Evolutionary conservation across 176 grass and related monocot genomes (phyloP).

Genomic region (Echinochloa phyllopogon): DNA sequence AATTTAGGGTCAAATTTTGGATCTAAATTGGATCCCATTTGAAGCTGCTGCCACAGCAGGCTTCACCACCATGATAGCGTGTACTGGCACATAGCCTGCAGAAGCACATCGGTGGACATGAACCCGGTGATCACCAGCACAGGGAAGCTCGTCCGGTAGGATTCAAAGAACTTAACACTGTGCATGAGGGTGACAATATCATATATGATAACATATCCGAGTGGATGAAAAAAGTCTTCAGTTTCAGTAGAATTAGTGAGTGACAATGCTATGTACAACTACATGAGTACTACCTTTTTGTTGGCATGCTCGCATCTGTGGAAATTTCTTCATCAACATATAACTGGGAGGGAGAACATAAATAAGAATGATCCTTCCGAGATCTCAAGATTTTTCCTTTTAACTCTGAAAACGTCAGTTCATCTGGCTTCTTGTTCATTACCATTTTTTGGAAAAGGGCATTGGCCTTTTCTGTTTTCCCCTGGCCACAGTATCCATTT

Average conservation of each 20-base stretch:
- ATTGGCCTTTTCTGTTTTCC: conserved; percentile 63
- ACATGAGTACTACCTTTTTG: conserved; percentile 6
- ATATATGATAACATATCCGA: not conserved
- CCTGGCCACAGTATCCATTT: conserved; percentile 68
- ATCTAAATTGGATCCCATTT: no score
- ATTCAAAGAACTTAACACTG: not conserved
- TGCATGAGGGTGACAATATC: not conserved
- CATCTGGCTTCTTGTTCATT: conserved; percentile 48
- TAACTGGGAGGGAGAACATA: conserved; percentile 21
- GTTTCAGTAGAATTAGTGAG: conserved; percentile 15
- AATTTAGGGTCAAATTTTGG: no score
- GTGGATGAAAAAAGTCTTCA: not conserved
- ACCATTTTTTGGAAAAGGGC: conserved; percentile 70
- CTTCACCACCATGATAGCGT: no score
- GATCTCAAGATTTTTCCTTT: conserved; percentile 6
- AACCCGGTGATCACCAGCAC: not conserved
- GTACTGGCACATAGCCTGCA: not conserved
- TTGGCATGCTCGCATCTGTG: not conserved
- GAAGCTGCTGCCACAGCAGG: no score
- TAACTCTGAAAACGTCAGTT: conserved; percentile 51
- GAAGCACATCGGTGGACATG: not conserved
- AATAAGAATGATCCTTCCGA: conserved; percentile 1
- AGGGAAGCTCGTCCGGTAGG: not conserved
- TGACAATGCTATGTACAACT: not conserved
- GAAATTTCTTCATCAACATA: conserved; percentile 1